A percentile compares a stretch with the other conserved stretches of the same genome.
Evolutionary conservation across 2,329 filamentous ascomycete genomes (phyloP).

Genomic region (Penicillium digitatum): DNA sequence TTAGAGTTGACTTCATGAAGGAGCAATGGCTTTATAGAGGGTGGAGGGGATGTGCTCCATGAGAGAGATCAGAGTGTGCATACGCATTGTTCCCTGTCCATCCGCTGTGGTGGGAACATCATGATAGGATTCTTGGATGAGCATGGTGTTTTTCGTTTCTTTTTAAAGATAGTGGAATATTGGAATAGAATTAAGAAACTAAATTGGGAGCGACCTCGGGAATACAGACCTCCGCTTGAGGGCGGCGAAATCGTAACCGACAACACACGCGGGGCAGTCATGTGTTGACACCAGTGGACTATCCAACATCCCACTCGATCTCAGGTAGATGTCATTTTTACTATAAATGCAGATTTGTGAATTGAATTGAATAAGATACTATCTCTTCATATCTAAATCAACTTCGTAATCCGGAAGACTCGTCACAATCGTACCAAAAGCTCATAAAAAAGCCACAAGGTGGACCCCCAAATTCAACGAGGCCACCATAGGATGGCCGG

Average conservation of each 20-base stretch:
- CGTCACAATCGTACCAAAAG: background rate
- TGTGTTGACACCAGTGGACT: slow-evolving; percentile 13
- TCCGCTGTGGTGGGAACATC: slow-evolving; percentile 40
- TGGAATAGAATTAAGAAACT: background rate
- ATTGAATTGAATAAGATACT: background rate
- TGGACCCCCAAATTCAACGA: background rate
- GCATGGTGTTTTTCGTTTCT: slow-evolving; percentile 24
- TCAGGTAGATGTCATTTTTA: background rate
- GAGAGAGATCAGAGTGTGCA: slow-evolving; percentile 6
- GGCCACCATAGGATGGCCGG: background rate
- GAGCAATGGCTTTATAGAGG: background rate
- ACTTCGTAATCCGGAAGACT: background rate
- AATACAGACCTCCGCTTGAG: background rate
- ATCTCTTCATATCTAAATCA: background rate
- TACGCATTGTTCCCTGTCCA: slow-evolving; percentile 39
- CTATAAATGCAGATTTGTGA: background rate
- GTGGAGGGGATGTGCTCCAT: background rate
- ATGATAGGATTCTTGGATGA: slow-evolving; percentile 35
- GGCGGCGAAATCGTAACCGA: slow-evolving; percentile 14
- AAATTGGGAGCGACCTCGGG: background rate
- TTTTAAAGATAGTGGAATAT: background rate
- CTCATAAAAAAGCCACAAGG: background rate
- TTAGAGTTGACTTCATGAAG: background rate
- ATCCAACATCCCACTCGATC: background rate
- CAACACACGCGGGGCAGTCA: slow-evolving; percentile 26